Evolutionary conservation across 2,329 filamentous ascomycete genomes (phyloP).

Genomic region (Blumeria graminis): DNA sequence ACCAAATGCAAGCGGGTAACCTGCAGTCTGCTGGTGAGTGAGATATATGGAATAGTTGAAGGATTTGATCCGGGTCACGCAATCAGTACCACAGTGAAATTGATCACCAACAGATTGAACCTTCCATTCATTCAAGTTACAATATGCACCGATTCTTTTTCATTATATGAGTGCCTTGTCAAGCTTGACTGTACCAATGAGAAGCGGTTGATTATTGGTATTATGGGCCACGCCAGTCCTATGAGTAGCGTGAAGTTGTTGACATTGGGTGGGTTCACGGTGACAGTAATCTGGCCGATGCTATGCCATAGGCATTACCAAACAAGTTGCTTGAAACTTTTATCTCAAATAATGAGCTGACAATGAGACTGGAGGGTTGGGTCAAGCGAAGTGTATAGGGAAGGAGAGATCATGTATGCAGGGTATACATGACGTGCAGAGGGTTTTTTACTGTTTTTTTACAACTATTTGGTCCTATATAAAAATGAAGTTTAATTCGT

Average conservation of each 20-base stretch:
- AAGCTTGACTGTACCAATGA: slow-evolving; percentile 3
- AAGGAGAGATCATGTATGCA: no score
- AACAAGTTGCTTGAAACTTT: no score
- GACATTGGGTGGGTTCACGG: neutral
- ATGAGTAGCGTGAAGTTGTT: neutral
- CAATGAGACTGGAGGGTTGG: no score
- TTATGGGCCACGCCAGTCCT: slow-evolving; percentile 2
- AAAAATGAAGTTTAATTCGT: no score
- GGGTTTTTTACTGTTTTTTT: no score
- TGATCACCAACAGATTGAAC: neutral
- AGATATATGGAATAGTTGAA: neutral
- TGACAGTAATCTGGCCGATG: neutral
- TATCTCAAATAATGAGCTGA: no score
- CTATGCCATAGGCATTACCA: no score
- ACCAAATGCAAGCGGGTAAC: neutral
- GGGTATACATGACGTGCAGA: no score
- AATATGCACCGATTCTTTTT: slow-evolving; percentile 2
- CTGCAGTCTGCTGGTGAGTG: neutral
- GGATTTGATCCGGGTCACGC: neutral
- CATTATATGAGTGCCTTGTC: slow-evolving; percentile 2
- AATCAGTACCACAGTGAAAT: neutral
- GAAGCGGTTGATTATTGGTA: slow-evolving; percentile 2
- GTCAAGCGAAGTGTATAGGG: no score
- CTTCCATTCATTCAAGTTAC: neutral
- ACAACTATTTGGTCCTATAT: no score